Evolutionary conservation across 352 stramenopile genomes (phyloP), one percentile per base, ranked within the genome.

Genomic region (Pythium aquatile): DNA sequence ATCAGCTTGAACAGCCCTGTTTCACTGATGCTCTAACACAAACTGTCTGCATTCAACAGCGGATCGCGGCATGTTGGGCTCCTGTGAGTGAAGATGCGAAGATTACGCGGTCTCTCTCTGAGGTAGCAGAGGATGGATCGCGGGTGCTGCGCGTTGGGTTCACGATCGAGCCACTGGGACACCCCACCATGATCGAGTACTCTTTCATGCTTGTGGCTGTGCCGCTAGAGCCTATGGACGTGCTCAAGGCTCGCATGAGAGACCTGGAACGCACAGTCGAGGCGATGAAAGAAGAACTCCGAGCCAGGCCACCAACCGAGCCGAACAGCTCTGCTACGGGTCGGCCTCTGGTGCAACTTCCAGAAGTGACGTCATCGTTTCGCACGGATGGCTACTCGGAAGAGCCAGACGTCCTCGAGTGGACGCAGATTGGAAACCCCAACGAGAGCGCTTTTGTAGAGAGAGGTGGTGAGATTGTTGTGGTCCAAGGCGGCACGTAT

Each of bases 91-190:
- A 55, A 10, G 2, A 16, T 2, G 7, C 10, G 8, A 6, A 40
- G 28, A 13, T 28, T 1, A 55, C 49, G n/a, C 28, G 49, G 14
- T 40, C 49, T 2, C 49, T 55, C 4, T 55, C 49, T 3, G 13
- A 14, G 2, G 13, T 14, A 20, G 49, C 2, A 4, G 26, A 10
- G 6, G 28, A 55, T 4, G 49, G 49, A 2, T 55, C 49, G 28
- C 49, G 49, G 6, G 49, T 55, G 49, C 28, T 55, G 49, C 40
- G 49, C 26, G 49, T 55, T 6, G 49, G 49, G 1, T 55, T 55
- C 49, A 39, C 49, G 26, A 9, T 40, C 6, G 11, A 55, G 10
- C 2, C 49, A 16, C 26, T 39, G 11, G 5, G 11, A 17, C 30
- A 33, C 10, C 26, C 26, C 13, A 16, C 2, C 7, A 5, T 24